These are phyloP conservation scores for Eucalyptus curtisii DNA, from an alignment of 345 rosid species.

Conservation along the genomic window DNA sequence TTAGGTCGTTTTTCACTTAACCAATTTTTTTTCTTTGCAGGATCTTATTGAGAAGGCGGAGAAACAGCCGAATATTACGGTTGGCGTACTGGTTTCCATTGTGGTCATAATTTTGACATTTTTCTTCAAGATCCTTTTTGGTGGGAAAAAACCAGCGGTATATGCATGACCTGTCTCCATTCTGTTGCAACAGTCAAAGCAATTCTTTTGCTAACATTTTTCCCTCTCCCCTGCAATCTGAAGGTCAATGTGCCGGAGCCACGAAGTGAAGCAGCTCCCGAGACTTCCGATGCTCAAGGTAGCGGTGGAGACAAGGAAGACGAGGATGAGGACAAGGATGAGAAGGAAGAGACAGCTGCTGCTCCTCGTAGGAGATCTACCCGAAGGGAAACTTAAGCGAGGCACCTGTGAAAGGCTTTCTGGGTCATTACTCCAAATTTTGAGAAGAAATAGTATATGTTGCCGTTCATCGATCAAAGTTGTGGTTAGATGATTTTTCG, in stretches of 20 bases:
- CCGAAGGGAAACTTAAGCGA: constrained; percentile 4
- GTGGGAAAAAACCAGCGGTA: constrained; percentile 22
- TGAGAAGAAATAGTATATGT: background rate
- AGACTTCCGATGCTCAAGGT: background rate
- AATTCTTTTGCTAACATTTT: background rate
- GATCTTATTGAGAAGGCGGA: constrained; percentile 39
- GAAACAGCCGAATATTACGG: constrained; percentile 34
- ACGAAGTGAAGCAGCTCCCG: background rate
- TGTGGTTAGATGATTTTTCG: background rate
- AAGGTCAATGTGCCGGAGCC: constrained; percentile 4
- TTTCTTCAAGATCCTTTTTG: constrained; percentile 12
- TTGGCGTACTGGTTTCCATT: constrained; percentile 20
- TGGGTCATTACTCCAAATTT: background rate
- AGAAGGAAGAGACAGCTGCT: background rate
- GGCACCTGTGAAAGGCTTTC: background rate
- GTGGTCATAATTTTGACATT: constrained; percentile 10
- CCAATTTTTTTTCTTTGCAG: constrained; percentile 2
- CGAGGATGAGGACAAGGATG: background rate
- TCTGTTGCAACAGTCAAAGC: background rate
- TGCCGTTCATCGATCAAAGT: background rate
- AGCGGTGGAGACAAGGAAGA: background rate
- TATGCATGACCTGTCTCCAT: background rate
- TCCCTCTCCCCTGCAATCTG: background rate
- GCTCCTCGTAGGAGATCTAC: constrained; percentile 1
- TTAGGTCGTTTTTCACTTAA: background rate